Percentiles rank a stretch among this genome's conserved stretches.
phyloP scores from a whole-genome alignment of 2,329 filamentous ascomycete species.

The Plenodomus tracheiphilus region DNA sequence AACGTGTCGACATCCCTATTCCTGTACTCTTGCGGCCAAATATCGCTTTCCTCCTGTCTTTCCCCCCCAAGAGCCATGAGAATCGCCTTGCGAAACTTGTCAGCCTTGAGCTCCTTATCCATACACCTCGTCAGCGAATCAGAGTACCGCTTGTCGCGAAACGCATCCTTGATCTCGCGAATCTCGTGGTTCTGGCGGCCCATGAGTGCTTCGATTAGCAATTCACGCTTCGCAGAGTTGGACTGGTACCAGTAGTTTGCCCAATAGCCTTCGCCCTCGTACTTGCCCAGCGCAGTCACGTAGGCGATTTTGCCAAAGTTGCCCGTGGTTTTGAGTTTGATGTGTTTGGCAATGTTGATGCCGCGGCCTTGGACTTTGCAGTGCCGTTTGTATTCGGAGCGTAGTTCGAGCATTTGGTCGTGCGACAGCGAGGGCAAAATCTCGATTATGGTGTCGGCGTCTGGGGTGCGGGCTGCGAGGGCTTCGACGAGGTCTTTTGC shows the following conservation, averaged over 20 bases:
- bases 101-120: conserved; percentile 88
- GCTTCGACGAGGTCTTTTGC: conserved; percentile 76
- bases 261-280: conserved; percentile 96
- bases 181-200: conserved; percentile 89
- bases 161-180: conserved; percentile 79
- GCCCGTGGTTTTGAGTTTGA: conserved; percentile 75
- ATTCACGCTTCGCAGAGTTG: conserved; percentile 78
- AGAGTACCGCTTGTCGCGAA: conserved; percentile 88
- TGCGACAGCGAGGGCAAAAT: conserved; percentile 83
- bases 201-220: conserved; percentile 92
- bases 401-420: conserved; percentile 83
- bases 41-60: conserved; percentile 78
- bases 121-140: conserved; percentile 83
- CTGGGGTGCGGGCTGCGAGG: conserved; percentile 63
- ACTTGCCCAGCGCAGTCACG: conserved; percentile 82
- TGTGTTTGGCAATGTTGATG: conserved; percentile 84
- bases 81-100: conserved; percentile 93
- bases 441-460: conserved; percentile 74
- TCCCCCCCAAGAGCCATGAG: conserved; percentile 80
- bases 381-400: conserved; percentile 86
- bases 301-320: conserved; percentile 91
- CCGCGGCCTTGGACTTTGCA: conserved; percentile 82
- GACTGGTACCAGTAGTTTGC: conserved; percentile 97
- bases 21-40: conserved; percentile 59
- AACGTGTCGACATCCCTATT: conserved; percentile 72